Evolutionary conservation across 2,329 filamentous ascomycete species (phyloP), one percentile per base, ranked within the genome.

Genomic region (Thielaviopsis punctulata): DNA sequence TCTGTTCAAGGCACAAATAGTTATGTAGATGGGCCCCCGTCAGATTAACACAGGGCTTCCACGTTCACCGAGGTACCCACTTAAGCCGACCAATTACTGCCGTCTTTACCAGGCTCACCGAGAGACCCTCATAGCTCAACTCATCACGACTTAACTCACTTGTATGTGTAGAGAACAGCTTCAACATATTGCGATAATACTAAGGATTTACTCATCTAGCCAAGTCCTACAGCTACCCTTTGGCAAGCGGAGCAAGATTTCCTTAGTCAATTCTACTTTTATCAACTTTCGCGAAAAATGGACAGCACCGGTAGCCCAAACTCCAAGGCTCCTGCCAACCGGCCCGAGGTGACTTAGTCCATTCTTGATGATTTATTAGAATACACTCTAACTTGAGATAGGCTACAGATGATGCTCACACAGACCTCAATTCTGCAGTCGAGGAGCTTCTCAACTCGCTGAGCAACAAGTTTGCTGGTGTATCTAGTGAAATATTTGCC

Each of bases 391-490:
- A 45, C 24, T 8, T 24, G n/a, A 12, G 15, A 8, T 41, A 49
- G 41, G 18, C 46, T 19, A 4, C 46, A 13, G 49, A 52, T 25
- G 53, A 55, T 36, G 21, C 70, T 46, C 73, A 72, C 7, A 71
- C 75, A 44, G 83, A 90, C 62, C 75, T 93, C 53, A 80, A 80
- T 2, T 79, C 78, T 3, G 86, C 88, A 1, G 82, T 95, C 1
- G 89, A 95, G 59, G 86, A 95, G 41, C 75, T 95, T 2, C 71
- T 95, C 3, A 87, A 89, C 62, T 82, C 86, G 45, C 69, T 95
- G 0, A 86, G 85, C 49, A 82, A 79, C 65, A 94, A 94, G 64
- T 95, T 95, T 64, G 81, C 84, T 19, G 79, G 77, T 12, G 80
- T 95, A 4, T 93, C 86, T 8, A 83, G 79, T 55, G 89, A 95